Evolutionary conservation across 169 alveolate genomes (phyloP).

Genomic region (Plasmodium ovale): DNA sequence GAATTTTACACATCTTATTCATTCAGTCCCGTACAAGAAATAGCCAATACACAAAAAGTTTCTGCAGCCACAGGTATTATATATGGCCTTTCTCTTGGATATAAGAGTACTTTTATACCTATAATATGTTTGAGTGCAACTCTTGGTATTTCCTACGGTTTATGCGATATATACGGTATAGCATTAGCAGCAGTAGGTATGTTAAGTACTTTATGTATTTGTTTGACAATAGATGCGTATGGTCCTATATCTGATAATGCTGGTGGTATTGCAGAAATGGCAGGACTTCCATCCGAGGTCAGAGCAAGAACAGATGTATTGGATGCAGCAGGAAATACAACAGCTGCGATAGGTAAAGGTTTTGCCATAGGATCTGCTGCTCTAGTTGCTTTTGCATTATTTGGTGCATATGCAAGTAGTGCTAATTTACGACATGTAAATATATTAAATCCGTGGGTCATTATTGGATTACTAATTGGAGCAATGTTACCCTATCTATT

Average conservation of each 20-base stretch:
- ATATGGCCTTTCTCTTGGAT: constrained; percentile 92
- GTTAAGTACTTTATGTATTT: constrained; percentile 91
- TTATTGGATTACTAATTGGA: constrained; percentile 90
- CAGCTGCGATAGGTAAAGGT: constrained; percentile 95
- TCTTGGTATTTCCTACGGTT: constrained; percentile 85
- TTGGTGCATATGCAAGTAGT: constrained; percentile 92
- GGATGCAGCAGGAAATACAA: constrained; percentile 95
- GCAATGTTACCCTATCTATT: constrained; percentile 94
- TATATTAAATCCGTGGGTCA: constrained; percentile 88
- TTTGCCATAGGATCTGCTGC: constrained; percentile 95
- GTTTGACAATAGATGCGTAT: constrained; percentile 92
- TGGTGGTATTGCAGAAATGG: constrained; percentile 95
- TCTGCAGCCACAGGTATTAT: constrained; percentile 92
- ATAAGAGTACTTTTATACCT: constrained; percentile 90
- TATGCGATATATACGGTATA: constrained; percentile 90
- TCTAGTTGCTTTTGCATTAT: constrained; percentile 91
- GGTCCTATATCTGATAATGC: constrained; percentile 96
- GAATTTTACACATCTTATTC: constrained; percentile 91
- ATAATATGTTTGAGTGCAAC: constrained; percentile 86
- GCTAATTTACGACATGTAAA: constrained; percentile 82
- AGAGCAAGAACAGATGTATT: constrained; percentile 92
- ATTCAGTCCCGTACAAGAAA: constrained; percentile 90
- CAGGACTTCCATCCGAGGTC: constrained; percentile 89
- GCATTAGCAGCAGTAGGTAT: constrained; percentile 93
- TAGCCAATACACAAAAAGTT: constrained; percentile 87